A percentile compares a stretch with the other conserved stretches of the same genome.
Conservation (phyloP, 2,329 filamentous ascomycete species). For the Calonectria multiphialidica region DNA sequence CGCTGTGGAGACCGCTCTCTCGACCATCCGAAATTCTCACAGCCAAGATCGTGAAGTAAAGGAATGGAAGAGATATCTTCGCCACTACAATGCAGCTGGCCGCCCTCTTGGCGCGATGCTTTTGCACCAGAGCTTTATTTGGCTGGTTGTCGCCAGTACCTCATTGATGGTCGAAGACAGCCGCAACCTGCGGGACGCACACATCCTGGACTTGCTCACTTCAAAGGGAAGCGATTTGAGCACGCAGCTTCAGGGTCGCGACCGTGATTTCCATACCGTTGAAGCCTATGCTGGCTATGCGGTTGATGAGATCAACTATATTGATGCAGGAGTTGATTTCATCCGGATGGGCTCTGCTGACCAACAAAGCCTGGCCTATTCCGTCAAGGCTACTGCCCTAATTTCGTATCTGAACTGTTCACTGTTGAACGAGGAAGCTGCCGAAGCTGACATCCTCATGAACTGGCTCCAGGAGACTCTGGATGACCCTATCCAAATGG, state of each 20-base stretch:
- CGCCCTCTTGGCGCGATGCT: slow-evolving; percentile 92
- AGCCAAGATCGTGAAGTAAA: slow-evolving; percentile 74
- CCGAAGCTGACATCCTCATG: slow-evolving; percentile 83
- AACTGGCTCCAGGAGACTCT: slow-evolving; percentile 88
- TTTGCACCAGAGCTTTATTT: slow-evolving; percentile 89
- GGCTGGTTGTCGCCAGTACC: slow-evolving; percentile 82
- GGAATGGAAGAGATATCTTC: slow-evolving; percentile 90
- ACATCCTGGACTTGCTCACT: slow-evolving; percentile 82
- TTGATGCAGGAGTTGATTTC: slow-evolving; percentile 93
- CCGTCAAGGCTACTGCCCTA: slow-evolving; percentile 86
- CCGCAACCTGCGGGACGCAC: slow-evolving; percentile 67
- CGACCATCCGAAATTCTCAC: slow-evolving; percentile 86
- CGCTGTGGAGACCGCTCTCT: slow-evolving; percentile 89
- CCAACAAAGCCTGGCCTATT: slow-evolving; percentile 88
- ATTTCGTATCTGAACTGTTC: slow-evolving; percentile 89
- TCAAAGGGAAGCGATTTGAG: slow-evolving; percentile 63
- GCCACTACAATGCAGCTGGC: slow-evolving; percentile 83
- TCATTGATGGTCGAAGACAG: slow-evolving; percentile 78
- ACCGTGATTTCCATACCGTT: slow-evolving; percentile 67
- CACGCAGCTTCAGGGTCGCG: slow-evolving; percentile 50
- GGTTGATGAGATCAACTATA: slow-evolving; percentile 83
- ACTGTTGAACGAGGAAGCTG: slow-evolving; percentile 83
- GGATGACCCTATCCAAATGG: slow-evolving; percentile 84
- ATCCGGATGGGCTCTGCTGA: slow-evolving; percentile 82
- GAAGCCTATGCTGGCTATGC: slow-evolving; percentile 79